Percentiles rank a stretch among this genome's conserved stretches.
phyloP scores from a whole-genome alignment of 1,284 basidiomycete genomes.

The Sphagnurus paluster region DNA sequence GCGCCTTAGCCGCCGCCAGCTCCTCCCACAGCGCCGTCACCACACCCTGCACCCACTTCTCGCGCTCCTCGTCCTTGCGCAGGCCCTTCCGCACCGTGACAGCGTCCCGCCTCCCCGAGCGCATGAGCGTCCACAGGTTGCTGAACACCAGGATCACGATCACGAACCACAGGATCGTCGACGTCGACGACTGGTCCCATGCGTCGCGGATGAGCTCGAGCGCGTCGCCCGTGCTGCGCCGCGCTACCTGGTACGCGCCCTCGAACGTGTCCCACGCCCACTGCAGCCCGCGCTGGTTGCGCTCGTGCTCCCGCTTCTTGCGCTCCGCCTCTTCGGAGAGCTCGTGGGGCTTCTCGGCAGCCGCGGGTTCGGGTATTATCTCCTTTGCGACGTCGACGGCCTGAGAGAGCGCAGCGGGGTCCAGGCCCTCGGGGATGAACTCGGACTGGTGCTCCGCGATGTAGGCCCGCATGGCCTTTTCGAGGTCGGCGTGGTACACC shows the following conservation, averaged over 20 bases:
- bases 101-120: constrained; percentile 57
- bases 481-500: constrained; percentile 83
- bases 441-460: constrained; percentile 88
- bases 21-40: constrained; percentile 72
- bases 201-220: constrained; percentile 74
- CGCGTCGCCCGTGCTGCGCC: constrained; percentile 65
- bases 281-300: constrained; percentile 72
- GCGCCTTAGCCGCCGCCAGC: constrained; percentile 45
- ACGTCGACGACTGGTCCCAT: constrained; percentile 70
- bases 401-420: constrained; percentile 41
- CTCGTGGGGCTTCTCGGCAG: constrained; percentile 7
- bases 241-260: constrained; percentile 69
- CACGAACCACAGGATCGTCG: constrained; percentile 69
- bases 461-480: constrained; percentile 83
- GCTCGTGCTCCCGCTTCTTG: constrained; percentile 63
- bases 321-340: constrained; percentile 28
- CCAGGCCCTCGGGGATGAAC: constrained; percentile 84
- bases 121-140: constrained; percentile 73
- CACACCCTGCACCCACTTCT: constrained; percentile 72
- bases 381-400: constrained; percentile 13
- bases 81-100: constrained; percentile 54
- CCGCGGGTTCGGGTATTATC: neutral
- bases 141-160: constrained; percentile 73
- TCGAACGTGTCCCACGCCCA: constrained; percentile 85
- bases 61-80: constrained; percentile 61